phyloP scores from a whole-genome alignment of 2,329 filamentous ascomycete species.

The Cryphonectria naterciae region DNA sequence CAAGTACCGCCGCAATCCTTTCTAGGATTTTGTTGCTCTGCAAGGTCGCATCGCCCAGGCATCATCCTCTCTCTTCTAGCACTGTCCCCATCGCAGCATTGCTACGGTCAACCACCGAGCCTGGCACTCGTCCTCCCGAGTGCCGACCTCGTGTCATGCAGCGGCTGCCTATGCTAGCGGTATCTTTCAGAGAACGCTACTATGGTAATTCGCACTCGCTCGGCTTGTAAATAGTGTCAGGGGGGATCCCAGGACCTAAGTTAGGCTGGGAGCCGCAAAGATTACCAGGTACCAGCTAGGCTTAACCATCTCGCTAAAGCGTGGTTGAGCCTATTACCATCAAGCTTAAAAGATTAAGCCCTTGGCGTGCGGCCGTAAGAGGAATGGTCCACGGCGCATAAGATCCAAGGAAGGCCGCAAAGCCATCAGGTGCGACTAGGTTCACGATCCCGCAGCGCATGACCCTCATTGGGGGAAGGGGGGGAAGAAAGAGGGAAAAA shows the following conservation, averaged over 20 bases:
- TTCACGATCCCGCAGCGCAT: slow-evolving; percentile 20
- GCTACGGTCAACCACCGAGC: not conserved
- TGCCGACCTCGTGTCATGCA: not conserved
- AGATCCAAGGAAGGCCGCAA: not conserved
- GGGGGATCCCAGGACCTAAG: not conserved
- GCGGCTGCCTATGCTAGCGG: slow-evolving; percentile 4
- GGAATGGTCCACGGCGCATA: slow-evolving; percentile 10
- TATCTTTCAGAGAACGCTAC: not conserved
- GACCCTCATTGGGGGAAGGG: slow-evolving; percentile 1
- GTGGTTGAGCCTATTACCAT: slow-evolving; percentile 15
- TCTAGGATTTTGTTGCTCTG: not conserved
- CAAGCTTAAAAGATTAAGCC: slow-evolving; percentile 27
- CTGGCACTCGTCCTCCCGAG: not conserved
- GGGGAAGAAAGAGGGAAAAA: not conserved
- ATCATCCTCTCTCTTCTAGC: not conserved
- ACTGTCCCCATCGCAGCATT: not conserved
- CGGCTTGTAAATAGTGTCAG: not conserved
- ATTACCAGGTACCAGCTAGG: not conserved
- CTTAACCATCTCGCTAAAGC: slow-evolving; percentile 19
- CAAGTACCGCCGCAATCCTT: not conserved
- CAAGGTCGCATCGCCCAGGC: too few relatives aligned
- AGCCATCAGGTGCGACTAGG: slow-evolving; percentile 12
- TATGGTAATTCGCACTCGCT: not conserved
- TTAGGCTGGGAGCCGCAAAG: not conserved
- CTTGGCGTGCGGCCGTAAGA: slow-evolving; percentile 17